A percentile compares a stretch with the other conserved stretches of the same genome.
Conservation (phyloP, 148 eudicot species). For the Camellia japonica region DNA sequence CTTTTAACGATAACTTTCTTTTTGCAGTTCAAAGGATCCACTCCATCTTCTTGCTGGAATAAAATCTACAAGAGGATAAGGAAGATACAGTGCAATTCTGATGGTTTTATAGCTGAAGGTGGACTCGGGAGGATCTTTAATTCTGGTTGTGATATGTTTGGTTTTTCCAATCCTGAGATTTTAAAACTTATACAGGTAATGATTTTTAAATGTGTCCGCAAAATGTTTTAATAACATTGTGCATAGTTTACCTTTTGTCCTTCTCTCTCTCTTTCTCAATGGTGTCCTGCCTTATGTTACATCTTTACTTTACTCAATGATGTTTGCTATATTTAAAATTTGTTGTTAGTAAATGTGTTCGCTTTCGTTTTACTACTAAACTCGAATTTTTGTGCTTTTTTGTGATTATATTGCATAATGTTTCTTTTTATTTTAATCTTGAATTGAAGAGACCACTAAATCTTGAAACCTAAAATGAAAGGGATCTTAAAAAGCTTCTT, state of each 20-base stretch:
- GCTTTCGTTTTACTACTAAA: no score
- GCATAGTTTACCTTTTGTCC: neutral
- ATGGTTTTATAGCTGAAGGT: constrained; percentile 23
- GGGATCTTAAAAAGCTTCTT: no score
- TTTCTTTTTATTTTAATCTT: no score
- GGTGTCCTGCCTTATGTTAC: neutral
- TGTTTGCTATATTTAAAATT: no score
- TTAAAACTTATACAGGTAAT: constrained; percentile 50
- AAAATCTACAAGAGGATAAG: constrained; percentile 47
- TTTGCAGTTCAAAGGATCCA: constrained; percentile 53
- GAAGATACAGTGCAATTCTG: constrained; percentile 27
- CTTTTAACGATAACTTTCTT: neutral
- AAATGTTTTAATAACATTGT: neutral
- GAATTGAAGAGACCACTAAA: no score
- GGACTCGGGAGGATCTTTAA: constrained; percentile 25
- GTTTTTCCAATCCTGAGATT: constrained; percentile 54
- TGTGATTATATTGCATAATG: no score
- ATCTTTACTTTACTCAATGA: neutral
- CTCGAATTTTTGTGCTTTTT: no score
- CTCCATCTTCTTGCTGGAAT: constrained; percentile 60
- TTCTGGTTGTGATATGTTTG: constrained; percentile 64
- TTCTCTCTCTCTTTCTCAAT: neutral
- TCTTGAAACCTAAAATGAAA: no score
- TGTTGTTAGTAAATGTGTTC: neutral
- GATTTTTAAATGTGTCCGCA: neutral